A percentile compares a stretch with the other conserved stretches of the same genome.
phyloP scores from a whole-genome alignment of 1,284 basidiomycete species.

The Trichosporon sp. region DNA sequence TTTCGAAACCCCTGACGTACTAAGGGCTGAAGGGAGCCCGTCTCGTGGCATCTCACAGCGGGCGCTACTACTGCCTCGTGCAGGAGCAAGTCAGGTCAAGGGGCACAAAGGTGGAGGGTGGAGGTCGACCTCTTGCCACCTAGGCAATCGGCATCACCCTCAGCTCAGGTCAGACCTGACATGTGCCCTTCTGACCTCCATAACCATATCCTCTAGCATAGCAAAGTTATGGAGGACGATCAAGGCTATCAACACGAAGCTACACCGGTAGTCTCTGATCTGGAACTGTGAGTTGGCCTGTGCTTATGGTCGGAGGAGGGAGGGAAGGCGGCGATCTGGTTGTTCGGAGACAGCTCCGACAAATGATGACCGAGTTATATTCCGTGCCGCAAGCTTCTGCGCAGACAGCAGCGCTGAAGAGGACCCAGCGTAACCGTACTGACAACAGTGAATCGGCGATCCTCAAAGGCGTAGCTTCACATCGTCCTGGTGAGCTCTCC shows the following conservation, averaged over 20 bases:
- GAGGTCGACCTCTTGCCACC: neutral
- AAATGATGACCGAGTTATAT: neutral
- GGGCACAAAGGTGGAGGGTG: neutral
- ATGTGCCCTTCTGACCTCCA: constrained; percentile 1
- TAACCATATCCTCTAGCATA: neutral
- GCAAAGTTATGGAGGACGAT: neutral
- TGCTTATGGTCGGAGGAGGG: neutral
- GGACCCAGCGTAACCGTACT: no score
- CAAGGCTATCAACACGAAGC: constrained; percentile 14
- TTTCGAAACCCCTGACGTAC: neutral
- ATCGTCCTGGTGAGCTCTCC: constrained; percentile 25
- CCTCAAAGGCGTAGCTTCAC: constrained; percentile 26
- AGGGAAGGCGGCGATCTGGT: neutral
- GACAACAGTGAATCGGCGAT: constrained; percentile 32
- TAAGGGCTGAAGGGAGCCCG: neutral
- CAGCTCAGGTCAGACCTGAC: no score
- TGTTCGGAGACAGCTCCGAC: neutral
- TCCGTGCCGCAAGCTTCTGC: neutral
- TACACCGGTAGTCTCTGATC: constrained; percentile 16
- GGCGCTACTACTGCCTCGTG: neutral
- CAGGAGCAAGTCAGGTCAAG: neutral
- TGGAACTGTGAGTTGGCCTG: constrained; percentile 19
- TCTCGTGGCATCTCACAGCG: neutral
- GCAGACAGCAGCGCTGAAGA: neutral
- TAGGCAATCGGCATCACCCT: no score